These are phyloP conservation scores for Verruconis gallopava DNA, from an alignment of 2,329 filamentous ascomycete species.

Conservation along the genomic window DNA sequence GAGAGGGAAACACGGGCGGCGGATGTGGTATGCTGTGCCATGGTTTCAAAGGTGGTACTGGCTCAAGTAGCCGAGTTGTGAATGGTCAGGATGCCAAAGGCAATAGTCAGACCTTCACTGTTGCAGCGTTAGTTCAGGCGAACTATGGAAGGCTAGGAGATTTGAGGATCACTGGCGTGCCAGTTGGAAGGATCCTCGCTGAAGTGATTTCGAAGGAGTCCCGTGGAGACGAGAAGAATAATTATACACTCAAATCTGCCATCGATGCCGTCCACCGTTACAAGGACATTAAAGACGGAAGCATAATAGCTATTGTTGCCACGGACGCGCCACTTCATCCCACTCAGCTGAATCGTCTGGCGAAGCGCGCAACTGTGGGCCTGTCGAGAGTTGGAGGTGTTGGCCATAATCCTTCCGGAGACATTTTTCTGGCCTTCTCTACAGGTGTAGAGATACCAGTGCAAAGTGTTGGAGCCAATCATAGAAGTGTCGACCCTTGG, in stretches of 20 bases:
- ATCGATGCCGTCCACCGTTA: conserved; percentile 12
- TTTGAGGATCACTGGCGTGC: conserved; percentile 47
- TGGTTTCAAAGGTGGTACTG: conserved; percentile 54
- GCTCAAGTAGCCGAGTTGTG: conserved; percentile 47
- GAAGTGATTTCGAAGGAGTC: conserved; percentile 31
- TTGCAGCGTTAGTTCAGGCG: conserved; percentile 50
- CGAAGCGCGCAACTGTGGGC: conserved; percentile 49
- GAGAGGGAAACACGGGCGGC: conserved; percentile 51
- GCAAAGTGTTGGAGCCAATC: conserved; percentile 23
- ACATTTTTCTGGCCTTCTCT: conserved; percentile 55
- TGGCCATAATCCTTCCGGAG: conserved; percentile 49
- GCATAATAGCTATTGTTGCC: conserved; percentile 46
- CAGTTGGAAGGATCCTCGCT: conserved; percentile 45
- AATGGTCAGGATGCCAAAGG: conserved; percentile 20
- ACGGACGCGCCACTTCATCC: conserved; percentile 50
- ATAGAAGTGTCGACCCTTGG: conserved; percentile 20
- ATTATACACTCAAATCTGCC: conserved; percentile 17
- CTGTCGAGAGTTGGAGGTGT: conserved; percentile 48
- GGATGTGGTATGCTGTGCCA: conserved; percentile 58
- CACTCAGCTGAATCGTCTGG: conserved; percentile 43
- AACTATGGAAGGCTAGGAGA: conserved; percentile 50
- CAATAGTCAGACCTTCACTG: conserved; percentile 37
- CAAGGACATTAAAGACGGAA: conserved; percentile 45
- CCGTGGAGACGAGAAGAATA: conserved; percentile 18
- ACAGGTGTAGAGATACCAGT: conserved; percentile 42